These are phyloP conservation scores for Phaeophleospora eucalypticola DNA, from an alignment of 2,329 filamentous ascomycete species.

Conservation along the genomic window DNA sequence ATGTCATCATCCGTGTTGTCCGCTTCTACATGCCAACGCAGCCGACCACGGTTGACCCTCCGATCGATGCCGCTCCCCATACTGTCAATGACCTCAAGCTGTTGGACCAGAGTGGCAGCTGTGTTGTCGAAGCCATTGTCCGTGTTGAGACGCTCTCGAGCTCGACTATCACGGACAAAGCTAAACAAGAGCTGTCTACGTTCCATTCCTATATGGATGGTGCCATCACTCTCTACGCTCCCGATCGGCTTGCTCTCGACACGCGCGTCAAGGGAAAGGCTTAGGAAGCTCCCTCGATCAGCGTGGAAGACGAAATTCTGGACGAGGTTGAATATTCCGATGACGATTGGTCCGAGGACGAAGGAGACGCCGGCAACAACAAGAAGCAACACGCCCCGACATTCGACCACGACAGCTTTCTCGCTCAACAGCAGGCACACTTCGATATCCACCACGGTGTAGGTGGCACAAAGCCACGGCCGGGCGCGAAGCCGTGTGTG, in stretches of 20 bases:
- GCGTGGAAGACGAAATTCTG: not conserved
- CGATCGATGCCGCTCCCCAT: slow-evolving; percentile 36
- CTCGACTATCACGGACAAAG: slow-evolving; percentile 51
- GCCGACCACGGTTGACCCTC: slow-evolving; percentile 11
- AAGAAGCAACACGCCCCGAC: not conserved
- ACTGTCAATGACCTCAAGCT: slow-evolving; percentile 43
- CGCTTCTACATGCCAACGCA: slow-evolving; percentile 39
- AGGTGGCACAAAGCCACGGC: not conserved
- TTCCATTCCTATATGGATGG: slow-evolving; percentile 55
- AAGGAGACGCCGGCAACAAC: not conserved
- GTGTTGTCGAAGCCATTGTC: slow-evolving; percentile 56
- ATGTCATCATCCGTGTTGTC: slow-evolving; percentile 55
- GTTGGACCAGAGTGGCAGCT: slow-evolving; percentile 55
- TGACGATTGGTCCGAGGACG: not conserved
- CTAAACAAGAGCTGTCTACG: slow-evolving; percentile 51
- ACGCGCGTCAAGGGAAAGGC: slow-evolving; percentile 47
- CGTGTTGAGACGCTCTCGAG: slow-evolving; percentile 54
- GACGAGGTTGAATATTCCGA: not conserved
- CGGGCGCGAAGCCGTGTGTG: not conserved
- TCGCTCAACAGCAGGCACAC: not conserved
- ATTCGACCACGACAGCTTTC: not conserved
- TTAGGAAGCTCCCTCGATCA: slow-evolving; percentile 2
- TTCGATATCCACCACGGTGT: not conserved
- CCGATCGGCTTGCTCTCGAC: slow-evolving; percentile 57
- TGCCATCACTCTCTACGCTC: slow-evolving; percentile 54